Evolutionary conservation across 2,329 filamentous ascomycete species (phyloP).

Genomic region (Hypoxylon sp.): DNA sequence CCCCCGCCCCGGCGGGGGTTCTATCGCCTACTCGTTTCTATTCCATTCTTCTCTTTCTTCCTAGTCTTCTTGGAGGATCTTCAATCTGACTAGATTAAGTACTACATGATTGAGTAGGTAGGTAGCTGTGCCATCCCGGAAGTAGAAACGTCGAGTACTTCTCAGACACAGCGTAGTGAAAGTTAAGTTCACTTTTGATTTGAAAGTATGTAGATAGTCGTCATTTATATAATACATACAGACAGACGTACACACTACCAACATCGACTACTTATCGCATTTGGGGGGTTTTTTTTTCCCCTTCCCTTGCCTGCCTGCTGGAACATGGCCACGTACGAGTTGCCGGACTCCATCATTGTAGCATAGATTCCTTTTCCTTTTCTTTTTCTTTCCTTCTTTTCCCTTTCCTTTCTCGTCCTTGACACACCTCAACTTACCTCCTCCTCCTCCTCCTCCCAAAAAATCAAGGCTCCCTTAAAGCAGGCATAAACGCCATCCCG

Average conservation of each 20-base stretch:
- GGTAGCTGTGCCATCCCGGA: neutral
- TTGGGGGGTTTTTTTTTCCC: neutral
- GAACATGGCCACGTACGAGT: neutral
- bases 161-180: neutral
- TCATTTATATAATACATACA: neutral
- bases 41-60: too few species aligned
- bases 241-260: neutral
- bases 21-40: too few species aligned
- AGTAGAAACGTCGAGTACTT: neutral
- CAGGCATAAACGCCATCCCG: conserved; percentile 73
- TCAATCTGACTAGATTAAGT: too few species aligned
- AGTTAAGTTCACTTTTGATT: neutral
- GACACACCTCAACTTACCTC: neutral
- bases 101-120: neutral
- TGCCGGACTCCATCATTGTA: neutral
- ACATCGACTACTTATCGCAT: neutral
- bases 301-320: neutral
- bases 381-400: neutral
- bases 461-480: conserved; percentile 53
- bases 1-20: too few species aligned
- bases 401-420: neutral
- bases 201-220: neutral
- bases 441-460: neutral
- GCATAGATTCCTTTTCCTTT: neutral
- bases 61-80: too few species aligned